phyloP scores from a whole-genome alignment of 805 yeast species.

The Candida pini region DNA sequence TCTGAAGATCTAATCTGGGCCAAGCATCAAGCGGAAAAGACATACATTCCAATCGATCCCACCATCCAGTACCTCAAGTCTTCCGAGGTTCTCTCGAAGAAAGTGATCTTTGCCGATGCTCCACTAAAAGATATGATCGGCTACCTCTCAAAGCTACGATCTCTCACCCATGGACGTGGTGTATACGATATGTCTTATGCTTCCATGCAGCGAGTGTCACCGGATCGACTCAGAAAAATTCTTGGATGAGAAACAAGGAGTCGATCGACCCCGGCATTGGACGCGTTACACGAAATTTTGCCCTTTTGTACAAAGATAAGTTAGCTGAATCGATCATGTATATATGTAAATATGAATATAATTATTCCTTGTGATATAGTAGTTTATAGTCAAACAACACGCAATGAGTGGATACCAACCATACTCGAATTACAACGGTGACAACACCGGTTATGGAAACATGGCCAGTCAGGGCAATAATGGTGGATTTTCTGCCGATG shows the following conservation, averaged over 20 bases:
- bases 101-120: constrained; percentile 68
- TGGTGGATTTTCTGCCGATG: constrained; percentile 28
- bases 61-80: constrained; percentile 37
- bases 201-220: constrained; percentile 64
- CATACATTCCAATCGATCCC: constrained; percentile 75
- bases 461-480: constrained; percentile 17
- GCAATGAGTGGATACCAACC: constrained; percentile 31
- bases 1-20: constrained; percentile 41
- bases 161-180: constrained; percentile 87
- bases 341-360: too few species aligned
- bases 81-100: constrained; percentile 30
- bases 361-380: too few species aligned
- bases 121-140: constrained; percentile 92
- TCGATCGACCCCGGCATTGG: background rate
- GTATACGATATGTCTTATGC: constrained; percentile 71
- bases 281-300: background rate
- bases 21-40: constrained; percentile 48
- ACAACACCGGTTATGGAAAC: constrained; percentile 33
- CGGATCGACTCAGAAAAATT: constrained; percentile 41
- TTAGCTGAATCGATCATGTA: too few species aligned
- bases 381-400: too few species aligned
- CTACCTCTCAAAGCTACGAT: constrained; percentile 68
- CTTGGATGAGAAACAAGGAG: constrained; percentile 11
- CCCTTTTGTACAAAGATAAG: too few species aligned
- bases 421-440: constrained; percentile 29